phyloP scores from a whole-genome alignment of 148 eudicot genomes.

The Silene uniflora region DNA sequence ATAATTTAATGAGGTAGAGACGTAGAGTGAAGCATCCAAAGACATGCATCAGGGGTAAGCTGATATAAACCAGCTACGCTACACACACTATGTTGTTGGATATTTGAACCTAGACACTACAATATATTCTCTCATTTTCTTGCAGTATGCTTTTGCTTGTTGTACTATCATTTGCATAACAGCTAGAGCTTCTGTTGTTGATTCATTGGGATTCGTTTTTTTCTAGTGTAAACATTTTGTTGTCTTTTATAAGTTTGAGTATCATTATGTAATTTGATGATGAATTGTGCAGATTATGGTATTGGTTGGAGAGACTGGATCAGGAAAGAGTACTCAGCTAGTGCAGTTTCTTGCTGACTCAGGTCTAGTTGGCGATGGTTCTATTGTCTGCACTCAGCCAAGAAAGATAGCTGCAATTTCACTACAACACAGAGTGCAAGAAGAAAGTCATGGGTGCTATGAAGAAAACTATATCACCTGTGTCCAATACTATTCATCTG shows the following conservation, averaged over 20 bases:
- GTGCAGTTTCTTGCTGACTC: slow-evolving; percentile 92
- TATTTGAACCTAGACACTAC: background rate
- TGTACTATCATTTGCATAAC: background rate
- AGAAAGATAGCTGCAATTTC: slow-evolving; percentile 87
- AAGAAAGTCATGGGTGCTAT: slow-evolving; percentile 71
- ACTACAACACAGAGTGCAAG: slow-evolving; percentile 67
- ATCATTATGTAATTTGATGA: background rate
- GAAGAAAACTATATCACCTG: slow-evolving; percentile 34
- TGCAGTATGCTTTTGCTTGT: background rate
- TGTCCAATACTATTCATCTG: slow-evolving; percentile 50
- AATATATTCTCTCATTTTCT: background rate
- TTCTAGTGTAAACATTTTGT: background rate
- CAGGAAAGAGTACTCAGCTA: slow-evolving; percentile 96
- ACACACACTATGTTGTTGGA: background rate
- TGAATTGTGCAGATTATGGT: slow-evolving; percentile 56
- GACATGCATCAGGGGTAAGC: background rate
- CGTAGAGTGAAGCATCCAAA: too few relatives aligned
- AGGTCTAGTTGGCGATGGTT: slow-evolving; percentile 49
- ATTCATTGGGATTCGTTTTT: background rate
- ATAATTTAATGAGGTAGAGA: too few relatives aligned
- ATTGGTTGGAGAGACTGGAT: slow-evolving; percentile 92
- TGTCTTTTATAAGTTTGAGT: background rate
- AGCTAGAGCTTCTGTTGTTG: background rate
- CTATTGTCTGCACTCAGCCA: slow-evolving; percentile 89
- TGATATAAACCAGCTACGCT: background rate